These are phyloP conservation scores for Cryptosporidium muris DNA, from an alignment of 169 alveolate species.

Conservation along the genomic window DNA sequence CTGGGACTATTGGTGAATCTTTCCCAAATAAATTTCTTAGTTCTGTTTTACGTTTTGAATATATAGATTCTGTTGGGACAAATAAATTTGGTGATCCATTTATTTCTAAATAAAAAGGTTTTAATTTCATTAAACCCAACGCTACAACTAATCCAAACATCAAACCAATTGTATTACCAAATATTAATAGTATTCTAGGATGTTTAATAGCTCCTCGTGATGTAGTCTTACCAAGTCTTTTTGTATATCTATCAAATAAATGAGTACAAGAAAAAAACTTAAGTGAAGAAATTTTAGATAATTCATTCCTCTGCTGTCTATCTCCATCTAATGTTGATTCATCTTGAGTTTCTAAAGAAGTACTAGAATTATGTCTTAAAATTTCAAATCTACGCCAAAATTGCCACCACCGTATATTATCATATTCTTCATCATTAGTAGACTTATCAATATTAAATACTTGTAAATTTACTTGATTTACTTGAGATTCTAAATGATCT, in stretches of 20 bases:
- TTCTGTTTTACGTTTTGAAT: slow-evolving; percentile 30
- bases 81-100: slow-evolving; percentile 64
- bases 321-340: no score
- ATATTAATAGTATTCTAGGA: slow-evolving; percentile 53
- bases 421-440: no score
- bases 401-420: no score
- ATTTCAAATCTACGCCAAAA: no score
- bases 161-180: slow-evolving; percentile 52
- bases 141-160: slow-evolving; percentile 60
- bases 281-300: slow-evolving; percentile 1
- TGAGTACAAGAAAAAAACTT: slow-evolving; percentile 22
- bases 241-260: slow-evolving; percentile 55
- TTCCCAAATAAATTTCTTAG: slow-evolving; percentile 32
- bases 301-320: no score
- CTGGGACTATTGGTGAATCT: slow-evolving; percentile 36
- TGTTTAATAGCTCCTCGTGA: slow-evolving; percentile 27
- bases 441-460: no score
- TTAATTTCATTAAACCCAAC: slow-evolving; percentile 53
- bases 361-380: no score
- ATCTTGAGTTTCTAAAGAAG: no score
- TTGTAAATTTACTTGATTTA: no score
- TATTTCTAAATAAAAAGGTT: slow-evolving; percentile 52
- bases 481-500: no score
- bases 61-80: slow-evolving; percentile 46
- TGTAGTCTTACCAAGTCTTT: slow-evolving; percentile 41